Conservation (phyloP, 805 yeast genomes). For the Geotrichum ghanense region DNA sequence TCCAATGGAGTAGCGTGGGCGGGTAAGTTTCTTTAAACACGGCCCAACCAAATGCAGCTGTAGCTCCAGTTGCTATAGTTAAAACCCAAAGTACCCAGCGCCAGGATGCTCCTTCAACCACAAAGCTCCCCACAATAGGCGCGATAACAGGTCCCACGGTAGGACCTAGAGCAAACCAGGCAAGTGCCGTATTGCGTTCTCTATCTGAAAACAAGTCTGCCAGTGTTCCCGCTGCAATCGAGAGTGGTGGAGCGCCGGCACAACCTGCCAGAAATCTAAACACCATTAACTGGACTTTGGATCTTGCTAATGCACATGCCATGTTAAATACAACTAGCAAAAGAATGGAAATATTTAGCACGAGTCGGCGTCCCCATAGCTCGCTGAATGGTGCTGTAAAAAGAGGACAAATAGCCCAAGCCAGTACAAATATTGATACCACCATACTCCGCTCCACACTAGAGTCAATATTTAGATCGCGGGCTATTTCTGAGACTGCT, state of each 20-base stretch:
- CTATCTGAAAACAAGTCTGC: conserved; percentile 47
- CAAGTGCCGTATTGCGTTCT: conserved; percentile 44
- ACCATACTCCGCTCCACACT: conserved; percentile 38
- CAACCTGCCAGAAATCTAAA: conserved; percentile 54
- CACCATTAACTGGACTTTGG: conserved; percentile 43
- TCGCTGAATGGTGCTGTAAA: conserved; percentile 60
- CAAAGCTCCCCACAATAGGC: conserved; percentile 39
- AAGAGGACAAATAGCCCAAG: conserved; percentile 59
- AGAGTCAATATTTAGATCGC: conserved; percentile 32
- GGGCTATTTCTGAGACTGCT: conserved; percentile 39
- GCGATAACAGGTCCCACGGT: conserved; percentile 45
- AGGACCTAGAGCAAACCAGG: conserved; percentile 50
- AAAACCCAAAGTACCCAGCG: conserved; percentile 53
- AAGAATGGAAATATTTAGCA: conserved; percentile 42
- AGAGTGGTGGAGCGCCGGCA: conserved; percentile 57
- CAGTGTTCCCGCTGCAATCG: conserved; percentile 58
- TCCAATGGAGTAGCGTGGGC: conserved; percentile 37
- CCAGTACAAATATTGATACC: conserved; percentile 56
- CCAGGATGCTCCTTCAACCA: conserved; percentile 42
- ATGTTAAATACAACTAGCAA: conserved; percentile 30
- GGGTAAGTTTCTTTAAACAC: conserved; percentile 49
- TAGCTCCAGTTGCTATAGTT: conserved; percentile 41
- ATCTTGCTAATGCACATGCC: conserved; percentile 51
- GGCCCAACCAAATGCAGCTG: conserved; percentile 33
- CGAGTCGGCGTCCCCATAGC: conserved; percentile 47